A percentile compares a stretch with the other conserved stretches of the same genome.
These are phyloP conservation scores for Cyclaneusma minus DNA, from an alignment of 2,329 filamentous ascomycete species.

Conservation along the genomic window DNA sequence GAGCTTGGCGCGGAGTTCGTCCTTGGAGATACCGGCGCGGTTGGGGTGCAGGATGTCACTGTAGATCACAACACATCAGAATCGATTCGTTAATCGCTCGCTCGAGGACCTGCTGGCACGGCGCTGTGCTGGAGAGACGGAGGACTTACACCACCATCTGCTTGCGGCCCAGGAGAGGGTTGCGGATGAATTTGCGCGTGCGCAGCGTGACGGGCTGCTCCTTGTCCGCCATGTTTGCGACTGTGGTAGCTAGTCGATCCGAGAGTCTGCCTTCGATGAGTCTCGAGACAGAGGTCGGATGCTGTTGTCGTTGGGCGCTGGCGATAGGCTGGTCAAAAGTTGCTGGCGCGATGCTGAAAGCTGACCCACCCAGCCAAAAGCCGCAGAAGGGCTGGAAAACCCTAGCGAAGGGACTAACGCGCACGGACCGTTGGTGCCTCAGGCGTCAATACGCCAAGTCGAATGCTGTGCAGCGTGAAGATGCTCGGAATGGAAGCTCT, in stretches of 20 bases:
- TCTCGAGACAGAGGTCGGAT: constrained; percentile 16
- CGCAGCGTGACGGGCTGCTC: constrained; percentile 68
- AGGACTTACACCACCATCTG: constrained; percentile 97
- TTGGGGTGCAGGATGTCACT: constrained; percentile 99
- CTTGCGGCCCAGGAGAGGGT: constrained; percentile 96
- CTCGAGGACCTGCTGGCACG: constrained; percentile 7
- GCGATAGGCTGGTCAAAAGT: constrained; percentile 2
- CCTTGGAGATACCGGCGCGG: constrained; percentile 97
- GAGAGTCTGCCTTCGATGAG: constrained; percentile 14
- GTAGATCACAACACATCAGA: too few species aligned
- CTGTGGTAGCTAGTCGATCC: constrained; percentile 17
- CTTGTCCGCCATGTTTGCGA: constrained; percentile 75
- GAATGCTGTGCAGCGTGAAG: too few species aligned
- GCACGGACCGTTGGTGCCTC: too few species aligned
- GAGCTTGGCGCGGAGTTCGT: constrained; percentile 93
- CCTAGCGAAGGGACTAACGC: too few species aligned
- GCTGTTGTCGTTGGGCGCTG: constrained; percentile 14
- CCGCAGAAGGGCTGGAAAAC: too few species aligned
- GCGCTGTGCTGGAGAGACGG: constrained; percentile 6
- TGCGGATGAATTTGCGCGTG: constrained; percentile 99
- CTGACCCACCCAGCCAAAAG: too few species aligned
- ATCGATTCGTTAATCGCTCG: constrained; percentile 4
- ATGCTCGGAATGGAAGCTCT: too few species aligned
- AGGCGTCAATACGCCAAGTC: too few species aligned
- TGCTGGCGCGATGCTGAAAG: too few species aligned